These are phyloP conservation scores for Phyllostachys edulis DNA, from an alignment of 176 grass and related monocot species.

Conservation along the genomic window DNA sequence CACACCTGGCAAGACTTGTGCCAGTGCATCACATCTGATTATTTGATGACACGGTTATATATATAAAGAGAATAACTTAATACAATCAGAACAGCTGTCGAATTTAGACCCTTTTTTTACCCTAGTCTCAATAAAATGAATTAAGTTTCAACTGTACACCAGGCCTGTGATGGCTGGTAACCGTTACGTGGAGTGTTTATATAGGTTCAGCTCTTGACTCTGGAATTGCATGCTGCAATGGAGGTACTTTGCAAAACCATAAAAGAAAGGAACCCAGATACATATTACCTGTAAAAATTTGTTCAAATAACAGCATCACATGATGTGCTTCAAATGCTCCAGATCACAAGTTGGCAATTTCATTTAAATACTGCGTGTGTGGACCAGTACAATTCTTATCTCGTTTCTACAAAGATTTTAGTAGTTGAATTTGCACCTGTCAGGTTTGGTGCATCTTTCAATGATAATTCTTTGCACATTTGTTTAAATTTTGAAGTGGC, in stretches of 20 bases:
- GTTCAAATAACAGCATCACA: neutral
- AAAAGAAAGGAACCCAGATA: neutral
- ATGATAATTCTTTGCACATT: constrained; percentile 5
- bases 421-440: constrained; percentile 31
- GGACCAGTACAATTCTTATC: constrained; percentile 12
- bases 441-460: constrained; percentile 28
- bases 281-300: neutral
- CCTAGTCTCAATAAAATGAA: neutral
- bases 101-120: neutral
- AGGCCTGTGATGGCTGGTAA: neutral
- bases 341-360: constrained; percentile 12
- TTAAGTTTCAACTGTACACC: neutral
- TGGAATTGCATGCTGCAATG: neutral
- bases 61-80: neutral
- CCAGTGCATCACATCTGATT: too few relatives aligned
- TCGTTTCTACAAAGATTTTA: constrained; percentile 25
- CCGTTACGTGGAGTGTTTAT: neutral
- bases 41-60: neutral
- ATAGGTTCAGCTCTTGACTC: neutral
- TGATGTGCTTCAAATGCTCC: neutral
- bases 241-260: neutral
- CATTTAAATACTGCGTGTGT: constrained; percentile 8
- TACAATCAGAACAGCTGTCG: neutral
- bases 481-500: constrained; percentile 29
- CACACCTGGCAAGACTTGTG: too few relatives aligned